Conservation (phyloP, 1,284 basidiomycete genomes). For the Malassezia sp. region DNA sequence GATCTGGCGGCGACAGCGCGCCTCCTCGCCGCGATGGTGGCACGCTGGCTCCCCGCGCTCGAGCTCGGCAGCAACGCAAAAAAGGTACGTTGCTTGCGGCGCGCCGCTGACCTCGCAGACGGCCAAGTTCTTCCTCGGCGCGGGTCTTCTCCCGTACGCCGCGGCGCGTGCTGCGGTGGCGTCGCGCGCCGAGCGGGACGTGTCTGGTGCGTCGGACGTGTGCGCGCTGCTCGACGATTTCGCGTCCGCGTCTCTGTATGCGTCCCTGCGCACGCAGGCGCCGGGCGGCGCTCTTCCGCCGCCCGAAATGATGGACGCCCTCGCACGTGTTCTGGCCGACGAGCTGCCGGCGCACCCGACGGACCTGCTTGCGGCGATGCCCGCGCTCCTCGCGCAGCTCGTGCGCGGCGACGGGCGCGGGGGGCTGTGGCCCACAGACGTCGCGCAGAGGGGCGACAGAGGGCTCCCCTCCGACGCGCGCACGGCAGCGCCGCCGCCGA, state of each 20-base stretch:
- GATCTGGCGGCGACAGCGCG: background rate
- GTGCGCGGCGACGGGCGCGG: background rate
- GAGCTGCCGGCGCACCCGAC: too few species aligned
- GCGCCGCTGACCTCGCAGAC: too few species aligned
- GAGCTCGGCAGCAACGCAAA: conserved; percentile 29
- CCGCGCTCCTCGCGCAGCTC: conserved; percentile 4
- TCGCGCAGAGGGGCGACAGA: too few species aligned
- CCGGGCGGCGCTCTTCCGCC: too few species aligned
- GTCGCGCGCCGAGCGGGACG: background rate
- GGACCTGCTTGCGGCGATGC: background rate
- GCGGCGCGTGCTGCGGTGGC: conserved; percentile 6
- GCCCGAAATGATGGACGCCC: conserved; percentile 9
- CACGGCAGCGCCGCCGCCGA: conserved; percentile 2
- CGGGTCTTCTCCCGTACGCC: conserved; percentile 15
- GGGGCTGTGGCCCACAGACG: too few species aligned
- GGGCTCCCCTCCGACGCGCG: background rate
- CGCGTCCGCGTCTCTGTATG: conserved; percentile 19
- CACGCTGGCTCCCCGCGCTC: conserved; percentile 19
- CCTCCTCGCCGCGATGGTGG: conserved; percentile 15
- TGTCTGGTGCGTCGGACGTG: background rate
- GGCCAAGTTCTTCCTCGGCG: conserved; percentile 21
- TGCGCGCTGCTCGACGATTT: conserved; percentile 14
- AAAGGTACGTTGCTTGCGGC: too few species aligned
- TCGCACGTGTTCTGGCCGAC: too few species aligned
- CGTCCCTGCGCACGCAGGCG: too few species aligned